These are phyloP conservation scores for Gamarada debralockiae DNA, from an alignment of 495 filamentous ascomycete species.

Conservation along the genomic window DNA sequence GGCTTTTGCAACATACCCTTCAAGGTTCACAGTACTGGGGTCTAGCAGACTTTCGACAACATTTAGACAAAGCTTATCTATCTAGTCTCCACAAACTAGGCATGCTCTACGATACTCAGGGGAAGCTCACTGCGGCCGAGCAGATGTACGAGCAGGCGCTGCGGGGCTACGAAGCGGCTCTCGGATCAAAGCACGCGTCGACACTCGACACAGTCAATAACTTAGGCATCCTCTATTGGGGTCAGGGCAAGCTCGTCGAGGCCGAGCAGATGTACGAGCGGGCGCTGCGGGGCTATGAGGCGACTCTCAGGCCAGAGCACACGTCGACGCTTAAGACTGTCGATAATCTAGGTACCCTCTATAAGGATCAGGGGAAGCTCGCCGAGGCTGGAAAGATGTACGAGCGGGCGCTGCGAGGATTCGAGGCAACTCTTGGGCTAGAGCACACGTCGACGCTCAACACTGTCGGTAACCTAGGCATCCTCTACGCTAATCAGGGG, in stretches of 20 bases:
- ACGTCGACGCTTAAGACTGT: conserved; percentile 27
- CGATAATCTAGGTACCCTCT: conserved; percentile 30
- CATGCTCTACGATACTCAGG: conserved; percentile 17
- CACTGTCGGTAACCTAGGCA: too few relatives aligned
- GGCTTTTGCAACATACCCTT: conserved; percentile 12
- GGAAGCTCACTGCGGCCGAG: conserved; percentile 22
- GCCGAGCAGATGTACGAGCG: too few relatives aligned
- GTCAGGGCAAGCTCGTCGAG: too few relatives aligned
- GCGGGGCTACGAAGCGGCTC: conserved; percentile 31
- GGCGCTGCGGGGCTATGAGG: too few relatives aligned
- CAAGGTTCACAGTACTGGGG: conserved; percentile 3
- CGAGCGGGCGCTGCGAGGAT: too few relatives aligned
- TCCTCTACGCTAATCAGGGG: too few relatives aligned
- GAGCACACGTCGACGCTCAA: too few relatives aligned
- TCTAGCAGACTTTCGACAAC: not conserved
- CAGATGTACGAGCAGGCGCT: too few relatives aligned
- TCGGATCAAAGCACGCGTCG: conserved; percentile 34
- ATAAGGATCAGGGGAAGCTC: conserved; percentile 25
- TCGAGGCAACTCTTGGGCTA: too few relatives aligned
- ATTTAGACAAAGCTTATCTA: not conserved
- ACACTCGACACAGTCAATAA: conserved; percentile 38
- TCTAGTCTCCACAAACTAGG: conserved; percentile 22
- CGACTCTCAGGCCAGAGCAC: too few relatives aligned
- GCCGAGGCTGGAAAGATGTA: conserved; percentile 30
- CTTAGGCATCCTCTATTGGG: conserved; percentile 26